Conservation (phyloP, 2,329 filamentous ascomycete genomes). For the Scorias spongiosa region DNA sequence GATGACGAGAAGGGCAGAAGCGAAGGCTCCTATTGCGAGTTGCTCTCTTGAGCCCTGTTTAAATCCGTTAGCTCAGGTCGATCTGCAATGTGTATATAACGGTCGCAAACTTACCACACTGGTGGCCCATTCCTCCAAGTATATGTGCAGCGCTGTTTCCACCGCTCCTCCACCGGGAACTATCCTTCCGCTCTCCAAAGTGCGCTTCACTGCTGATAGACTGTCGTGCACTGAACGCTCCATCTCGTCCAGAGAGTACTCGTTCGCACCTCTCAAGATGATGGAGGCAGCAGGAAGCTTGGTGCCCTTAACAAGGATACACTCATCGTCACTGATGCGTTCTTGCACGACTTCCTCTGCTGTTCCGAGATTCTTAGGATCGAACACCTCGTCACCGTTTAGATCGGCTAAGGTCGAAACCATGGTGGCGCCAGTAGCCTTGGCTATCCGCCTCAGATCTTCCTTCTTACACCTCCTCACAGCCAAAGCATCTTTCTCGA, state of each 20-base stretch:
- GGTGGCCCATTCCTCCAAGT: conserved; percentile 94
- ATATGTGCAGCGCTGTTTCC: conserved; percentile 97
- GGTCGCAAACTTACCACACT: conserved; percentile 52
- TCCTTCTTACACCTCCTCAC: conserved; percentile 97
- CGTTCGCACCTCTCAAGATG: conserved; percentile 88
- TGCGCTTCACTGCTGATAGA: conserved; percentile 90
- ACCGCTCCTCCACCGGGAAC: conserved; percentile 93
- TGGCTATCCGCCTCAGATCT: conserved; percentile 87
- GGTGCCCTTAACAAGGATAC: conserved; percentile 90
- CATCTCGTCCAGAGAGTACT: conserved; percentile 97
- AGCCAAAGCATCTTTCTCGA: conserved; percentile 90
- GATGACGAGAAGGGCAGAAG: conserved; percentile 81
- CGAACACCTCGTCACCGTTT: conserved; percentile 95
- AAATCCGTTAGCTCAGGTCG: conserved; percentile 2
- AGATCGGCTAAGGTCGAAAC: conserved; percentile 88
- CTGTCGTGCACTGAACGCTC: conserved; percentile 97
- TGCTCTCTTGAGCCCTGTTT: conserved; percentile 73
- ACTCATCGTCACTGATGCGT: conserved; percentile 96
- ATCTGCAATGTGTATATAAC: neutral
- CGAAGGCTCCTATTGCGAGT: conserved; percentile 94
- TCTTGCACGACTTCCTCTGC: conserved; percentile 97
- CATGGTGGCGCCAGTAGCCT: conserved; percentile 84
- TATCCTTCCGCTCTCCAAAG: conserved; percentile 88
- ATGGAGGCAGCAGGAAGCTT: conserved; percentile 68
- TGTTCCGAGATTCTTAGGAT: conserved; percentile 72